Evolutionary conservation across 140 eudicot genomes (phyloP), one percentile per base, ranked within the genome.

Genomic region (Stevia rebaudiana): DNA sequence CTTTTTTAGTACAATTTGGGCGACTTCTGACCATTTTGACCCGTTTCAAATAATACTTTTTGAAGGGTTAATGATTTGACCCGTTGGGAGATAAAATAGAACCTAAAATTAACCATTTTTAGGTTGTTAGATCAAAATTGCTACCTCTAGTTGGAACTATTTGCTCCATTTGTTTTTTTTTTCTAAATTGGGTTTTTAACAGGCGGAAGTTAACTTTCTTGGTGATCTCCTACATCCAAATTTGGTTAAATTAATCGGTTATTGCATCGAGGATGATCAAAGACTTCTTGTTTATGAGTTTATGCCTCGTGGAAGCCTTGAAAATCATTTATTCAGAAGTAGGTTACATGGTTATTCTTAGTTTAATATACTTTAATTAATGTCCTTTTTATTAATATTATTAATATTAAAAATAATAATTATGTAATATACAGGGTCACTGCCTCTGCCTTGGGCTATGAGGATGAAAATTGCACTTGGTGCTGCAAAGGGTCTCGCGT

Each of bases 401-500:
- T 6, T 25, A 22, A 4, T 53, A 44, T 19, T 47, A 3, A 67
- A 23, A 11, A 33, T 63, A 19, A 28, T 28, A n/a, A n/a, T n/a
- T 70, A 8, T 50, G 19, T 11, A 24, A 48, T 50, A 9, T 46
- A 71, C 71, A 91, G 98, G 98, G 60, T 80, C 96, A 5, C 63
- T 84, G 53, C 98, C 98, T 51, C 98, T 91, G 71, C 95, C 95
- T 16, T 91, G 97, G 97, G 66, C 86, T 35, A 76, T 77, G 79
- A 74, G 97, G 48, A 80, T 90, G 90, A 90, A 87, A 75, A 84
- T 90, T 18, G 97, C 95, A 21, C 78, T 87, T 23, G 95, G 85
- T 64, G 97, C 95, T 54, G 97, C 97, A 30, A 82, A 85, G 72
- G 97, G 97, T 55, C 94, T 90, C 57, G 91, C 97, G 12, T 90